Evolutionary conservation across 1,139 yeast species (phyloP).

Genomic region (Scheffersomyces parashehatae): DNA sequence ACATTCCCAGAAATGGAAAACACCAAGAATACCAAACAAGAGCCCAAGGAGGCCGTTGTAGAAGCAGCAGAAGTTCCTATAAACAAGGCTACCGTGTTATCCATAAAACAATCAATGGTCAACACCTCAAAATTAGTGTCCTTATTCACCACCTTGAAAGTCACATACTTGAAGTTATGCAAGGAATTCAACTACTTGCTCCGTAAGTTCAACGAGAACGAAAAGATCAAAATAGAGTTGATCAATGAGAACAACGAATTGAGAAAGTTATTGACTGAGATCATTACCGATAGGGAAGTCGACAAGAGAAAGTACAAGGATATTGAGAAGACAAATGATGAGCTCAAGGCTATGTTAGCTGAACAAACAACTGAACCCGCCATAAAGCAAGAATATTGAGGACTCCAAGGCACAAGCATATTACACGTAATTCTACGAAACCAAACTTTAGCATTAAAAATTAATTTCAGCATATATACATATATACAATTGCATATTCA

Average conservation of each 20-base stretch:
- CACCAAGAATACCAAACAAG: neutral
- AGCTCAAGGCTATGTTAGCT: too few species aligned
- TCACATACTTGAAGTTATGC: constrained; percentile 37
- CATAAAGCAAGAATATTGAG: too few species aligned
- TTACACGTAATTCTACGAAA: too few species aligned
- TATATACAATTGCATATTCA: too few species aligned
- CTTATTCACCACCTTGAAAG: constrained; percentile 32
- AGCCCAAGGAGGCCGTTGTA: constrained; percentile 7
- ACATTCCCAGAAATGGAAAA: constrained; percentile 14
- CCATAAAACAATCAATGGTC: constrained; percentile 31
- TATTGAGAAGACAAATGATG: neutral
- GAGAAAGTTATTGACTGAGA: constrained; percentile 26
- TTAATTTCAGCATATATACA: too few species aligned
- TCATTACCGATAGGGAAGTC: constrained; percentile 22
- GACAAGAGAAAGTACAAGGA: constrained; percentile 11
- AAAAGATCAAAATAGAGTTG: constrained; percentile 31
- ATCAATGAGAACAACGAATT: constrained; percentile 38
- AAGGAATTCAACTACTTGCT: constrained; percentile 38
- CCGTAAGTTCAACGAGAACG: constrained; percentile 37
- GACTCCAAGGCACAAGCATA: too few species aligned
- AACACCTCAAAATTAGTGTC: constrained; percentile 27
- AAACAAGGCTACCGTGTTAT: constrained; percentile 21
- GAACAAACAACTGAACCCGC: too few species aligned
- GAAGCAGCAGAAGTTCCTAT: constrained; percentile 2
- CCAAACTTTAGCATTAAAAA: too few species aligned